phyloP scores from a whole-genome alignment of 495 filamentous ascomycete species.

The Podospora sp. region DNA sequence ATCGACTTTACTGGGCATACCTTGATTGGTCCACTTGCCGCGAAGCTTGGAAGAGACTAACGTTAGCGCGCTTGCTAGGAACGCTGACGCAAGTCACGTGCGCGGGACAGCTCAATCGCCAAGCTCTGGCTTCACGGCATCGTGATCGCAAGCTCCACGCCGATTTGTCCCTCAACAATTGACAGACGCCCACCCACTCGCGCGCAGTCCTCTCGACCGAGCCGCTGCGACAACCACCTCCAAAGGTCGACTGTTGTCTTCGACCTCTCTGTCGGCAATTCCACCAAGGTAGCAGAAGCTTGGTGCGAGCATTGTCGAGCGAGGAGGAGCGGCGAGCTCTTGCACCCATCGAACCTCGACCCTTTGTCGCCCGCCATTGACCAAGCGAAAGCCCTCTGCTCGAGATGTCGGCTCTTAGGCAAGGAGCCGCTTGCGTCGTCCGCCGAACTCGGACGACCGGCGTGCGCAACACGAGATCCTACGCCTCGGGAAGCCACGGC shows the following conservation, averaged over 20 bases:
- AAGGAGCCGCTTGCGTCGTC: slow-evolving; percentile 41
- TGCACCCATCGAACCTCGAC: slow-evolving; percentile 13
- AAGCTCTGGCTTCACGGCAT: slow-evolving; percentile 12
- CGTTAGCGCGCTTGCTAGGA: background rate
- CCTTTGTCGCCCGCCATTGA: slow-evolving; percentile 18
- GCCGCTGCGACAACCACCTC: slow-evolving; percentile 11
- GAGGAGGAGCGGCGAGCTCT: slow-evolving; percentile 12
- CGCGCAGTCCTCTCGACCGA: slow-evolving; percentile 10
- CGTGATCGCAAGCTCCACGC: slow-evolving; percentile 19
- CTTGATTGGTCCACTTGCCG: slow-evolving; percentile 28
- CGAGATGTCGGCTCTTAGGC: slow-evolving; percentile 51
- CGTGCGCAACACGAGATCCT: slow-evolving; percentile 42
- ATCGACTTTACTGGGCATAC: slow-evolving; percentile 36
- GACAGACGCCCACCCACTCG: background rate
- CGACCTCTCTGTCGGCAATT: background rate
- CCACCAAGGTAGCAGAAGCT: background rate
- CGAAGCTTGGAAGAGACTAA: background rate
- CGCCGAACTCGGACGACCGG: slow-evolving; percentile 38
- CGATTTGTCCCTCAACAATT: slow-evolving; percentile 20
- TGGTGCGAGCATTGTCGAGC: slow-evolving; percentile 11
- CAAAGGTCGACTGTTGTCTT: background rate
- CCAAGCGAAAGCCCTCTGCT: slow-evolving; percentile 23
- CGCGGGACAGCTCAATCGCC: background rate
- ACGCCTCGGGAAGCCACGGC: slow-evolving; percentile 43
- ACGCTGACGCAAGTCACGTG: background rate